phyloP scores from a whole-genome alignment of 352 stramenopile genomes.

The Thalassiosira hispida region DNA sequence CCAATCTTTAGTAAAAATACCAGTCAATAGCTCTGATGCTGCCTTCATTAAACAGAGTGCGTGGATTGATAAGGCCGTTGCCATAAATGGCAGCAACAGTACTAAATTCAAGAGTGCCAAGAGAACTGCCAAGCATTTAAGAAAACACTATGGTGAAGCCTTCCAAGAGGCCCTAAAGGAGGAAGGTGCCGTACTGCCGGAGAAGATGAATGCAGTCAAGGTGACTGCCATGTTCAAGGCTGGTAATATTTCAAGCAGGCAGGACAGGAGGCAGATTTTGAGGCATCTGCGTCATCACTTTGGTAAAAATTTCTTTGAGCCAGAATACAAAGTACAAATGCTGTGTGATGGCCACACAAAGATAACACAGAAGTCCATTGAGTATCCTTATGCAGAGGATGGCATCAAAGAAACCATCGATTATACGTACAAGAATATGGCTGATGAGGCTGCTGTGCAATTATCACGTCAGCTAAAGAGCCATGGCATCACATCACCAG shows the following conservation, averaged over 20 bases:
- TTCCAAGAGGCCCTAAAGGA: slow-evolving; percentile 1
- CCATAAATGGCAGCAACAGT: neutral
- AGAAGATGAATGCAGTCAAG: slow-evolving; percentile 9
- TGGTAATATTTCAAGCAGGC: neutral
- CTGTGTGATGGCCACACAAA: slow-evolving; percentile 14
- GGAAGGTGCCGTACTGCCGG: neutral
- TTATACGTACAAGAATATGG: slow-evolving; percentile 22
- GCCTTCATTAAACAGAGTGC: neutral
- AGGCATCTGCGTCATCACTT: slow-evolving; percentile 12
- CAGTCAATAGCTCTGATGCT: too few relatives aligned
- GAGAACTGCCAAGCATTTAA: slow-evolving; percentile 5
- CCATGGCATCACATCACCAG: neutral
- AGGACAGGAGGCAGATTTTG: neutral
- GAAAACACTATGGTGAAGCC: neutral
- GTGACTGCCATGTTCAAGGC: slow-evolving; percentile 12
- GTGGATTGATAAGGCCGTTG: slow-evolving; percentile 5
- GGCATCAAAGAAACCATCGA: neutral
- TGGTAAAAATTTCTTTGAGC: slow-evolving; percentile 7
- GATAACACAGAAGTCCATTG: neutral
- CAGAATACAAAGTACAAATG: slow-evolving; percentile 5
- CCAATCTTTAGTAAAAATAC: too few relatives aligned
- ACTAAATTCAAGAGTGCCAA: slow-evolving; percentile 1
- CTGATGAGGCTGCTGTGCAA: slow-evolving; percentile 12
- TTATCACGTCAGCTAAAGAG: slow-evolving; percentile 1
- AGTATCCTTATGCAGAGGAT: slow-evolving; percentile 1